Evolutionary conservation across 768 basidiomycete species (phyloP).

Genomic region (Cubamyces lactineus): DNA sequence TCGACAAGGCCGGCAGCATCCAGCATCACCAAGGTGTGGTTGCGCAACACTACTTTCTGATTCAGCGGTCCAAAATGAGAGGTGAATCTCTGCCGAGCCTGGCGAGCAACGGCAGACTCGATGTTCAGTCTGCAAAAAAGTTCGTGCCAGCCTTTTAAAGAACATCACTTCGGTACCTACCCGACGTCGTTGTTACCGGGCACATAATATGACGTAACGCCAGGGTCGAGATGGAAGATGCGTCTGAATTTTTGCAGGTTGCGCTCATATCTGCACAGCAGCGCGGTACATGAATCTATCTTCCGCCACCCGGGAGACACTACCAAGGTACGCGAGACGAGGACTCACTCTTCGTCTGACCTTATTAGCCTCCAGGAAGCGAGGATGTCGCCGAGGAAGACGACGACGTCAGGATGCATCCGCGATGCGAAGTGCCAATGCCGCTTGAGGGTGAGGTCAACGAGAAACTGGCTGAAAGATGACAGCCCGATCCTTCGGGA

Average conservation of each 20-base stretch:
- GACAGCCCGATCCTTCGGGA: constrained; percentile 6
- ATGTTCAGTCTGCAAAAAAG: constrained; percentile 25
- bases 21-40: constrained; percentile 72
- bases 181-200: constrained; percentile 93
- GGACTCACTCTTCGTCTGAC: constrained; percentile 60
- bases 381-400: constrained; percentile 92
- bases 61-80: constrained; percentile 72
- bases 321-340: neutral
- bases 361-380: constrained; percentile 73
- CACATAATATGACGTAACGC: constrained; percentile 65
- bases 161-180: constrained; percentile 39
- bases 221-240: constrained; percentile 59
- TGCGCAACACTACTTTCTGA: constrained; percentile 60
- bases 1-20: constrained; percentile 83
- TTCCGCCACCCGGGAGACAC: constrained; percentile 2
- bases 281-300: neutral
- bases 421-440: constrained; percentile 69
- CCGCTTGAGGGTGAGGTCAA: constrained; percentile 81
- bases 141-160: constrained; percentile 12
- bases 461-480: constrained; percentile 39
- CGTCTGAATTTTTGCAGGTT: constrained; percentile 67
- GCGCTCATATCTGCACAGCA: constrained; percentile 60
- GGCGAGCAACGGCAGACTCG: constrained; percentile 18
- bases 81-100: constrained; percentile 60
- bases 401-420: constrained; percentile 69